Base-by-base conservation (phyloP, 768 basidiomycete species). In the Agrocybe praecox region DNA sequence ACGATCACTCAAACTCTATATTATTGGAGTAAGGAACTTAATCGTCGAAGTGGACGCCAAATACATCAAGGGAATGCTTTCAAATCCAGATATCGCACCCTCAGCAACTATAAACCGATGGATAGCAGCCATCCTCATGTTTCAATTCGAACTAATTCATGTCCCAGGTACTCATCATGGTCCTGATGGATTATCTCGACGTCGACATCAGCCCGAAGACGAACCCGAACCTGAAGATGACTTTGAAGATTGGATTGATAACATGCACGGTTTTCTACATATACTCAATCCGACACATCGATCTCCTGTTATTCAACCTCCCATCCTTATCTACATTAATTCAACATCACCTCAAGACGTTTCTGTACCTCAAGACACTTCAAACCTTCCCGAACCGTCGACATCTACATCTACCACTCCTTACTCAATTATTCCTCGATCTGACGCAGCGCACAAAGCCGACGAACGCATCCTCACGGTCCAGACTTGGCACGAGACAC, bases 141-240 rank as follows among this genome's bases (percentile, higher is more conserved):
- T 63, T 32, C 54, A 63, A 15, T 63, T 63, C n/a, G 32, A 54
- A 10, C 19, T 63, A 0, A 32, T 52, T 17, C 59, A 63, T 52
- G 56, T 60, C 1, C 52, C 53, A 17, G 59, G 56, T 8, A 42
- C 22, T 5, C 29, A 32, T 2, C 54, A 54, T 40, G 55, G 47
- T 9, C 56, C 55, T 3, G 60, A 64, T 46, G 60, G 57, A 17
- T 21, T 64, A 15, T 64, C 60, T 7, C 26, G 63, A 12, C 36
- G 57, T 32, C 26, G 7, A 33, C 44, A 21, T 0, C 61, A 62
- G 18, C 62, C 63, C 15, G 65, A 54, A 1, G 68, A 70, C 33
- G 24, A 47, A 43, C 24, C 42, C 19, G 50, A 47, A 17, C 46
- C 9, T 12, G 46, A 47, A n/a, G 32, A 50, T 6, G 15, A 50